phyloP scores from a whole-genome alignment of 1,284 basidiomycete genomes.

The Ustilago lituana region DNA sequence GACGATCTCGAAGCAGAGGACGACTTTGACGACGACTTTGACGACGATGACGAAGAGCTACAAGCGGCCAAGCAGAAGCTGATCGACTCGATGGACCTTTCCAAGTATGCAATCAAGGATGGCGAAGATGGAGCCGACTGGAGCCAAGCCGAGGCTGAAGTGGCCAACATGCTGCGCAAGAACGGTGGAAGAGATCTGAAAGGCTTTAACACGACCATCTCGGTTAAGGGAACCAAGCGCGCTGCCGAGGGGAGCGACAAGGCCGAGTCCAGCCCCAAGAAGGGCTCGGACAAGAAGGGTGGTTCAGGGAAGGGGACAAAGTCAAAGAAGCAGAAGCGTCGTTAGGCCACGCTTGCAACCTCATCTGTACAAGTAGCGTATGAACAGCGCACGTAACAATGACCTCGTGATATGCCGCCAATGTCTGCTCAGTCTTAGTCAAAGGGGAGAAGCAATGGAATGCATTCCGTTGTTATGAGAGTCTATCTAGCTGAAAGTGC shows the following conservation, averaged over 20 bases:
- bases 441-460: too few species aligned
- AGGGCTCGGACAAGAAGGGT: conserved; percentile 24
- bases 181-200: conserved; percentile 40
- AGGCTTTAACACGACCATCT: conserved; percentile 50
- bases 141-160: conserved; percentile 61
- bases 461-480: too few species aligned
- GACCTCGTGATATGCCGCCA: too few species aligned
- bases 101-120: conserved; percentile 52
- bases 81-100: conserved; percentile 55
- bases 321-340: conserved; percentile 38
- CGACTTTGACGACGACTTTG: conserved; percentile 10
- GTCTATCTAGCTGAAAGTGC: too few species aligned
- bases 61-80: conserved; percentile 42
- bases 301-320: conserved; percentile 5
- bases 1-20: conserved; percentile 16
- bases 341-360: conserved; percentile 4
- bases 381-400: too few species aligned
- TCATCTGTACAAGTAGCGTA: not conserved
- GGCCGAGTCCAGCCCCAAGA: conserved; percentile 23
- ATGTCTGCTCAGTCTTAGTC: too few species aligned
- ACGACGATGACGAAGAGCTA: conserved; percentile 31
- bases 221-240: conserved; percentile 46
- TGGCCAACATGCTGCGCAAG: conserved; percentile 48
- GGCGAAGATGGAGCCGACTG: conserved; percentile 38
- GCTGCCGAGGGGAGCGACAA: conserved; percentile 22